A percentile compares a stretch with the other conserved stretches of the same genome.
phyloP scores from a whole-genome alignment of 148 eudicot species.

The Amaranthus cruentus region DNA sequence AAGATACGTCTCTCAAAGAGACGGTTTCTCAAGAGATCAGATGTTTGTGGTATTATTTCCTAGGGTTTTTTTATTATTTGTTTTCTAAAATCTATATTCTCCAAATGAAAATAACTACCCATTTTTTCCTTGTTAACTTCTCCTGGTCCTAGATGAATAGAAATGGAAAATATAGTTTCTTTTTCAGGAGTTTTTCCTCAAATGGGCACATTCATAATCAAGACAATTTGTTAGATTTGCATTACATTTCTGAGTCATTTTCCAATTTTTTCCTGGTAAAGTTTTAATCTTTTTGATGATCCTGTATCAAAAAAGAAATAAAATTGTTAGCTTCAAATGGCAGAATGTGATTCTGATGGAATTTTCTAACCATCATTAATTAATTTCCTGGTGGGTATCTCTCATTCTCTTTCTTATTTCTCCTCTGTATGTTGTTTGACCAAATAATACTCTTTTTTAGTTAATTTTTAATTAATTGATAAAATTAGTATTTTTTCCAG shows the following conservation, averaged over 20 bases:
- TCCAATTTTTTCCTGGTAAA: neutral
- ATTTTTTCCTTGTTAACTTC: neutral
- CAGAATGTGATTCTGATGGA: slow-evolving; percentile 29
- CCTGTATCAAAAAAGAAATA: no score
- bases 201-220: no score
- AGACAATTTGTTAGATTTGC: no score
- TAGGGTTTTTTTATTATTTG: neutral
- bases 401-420: neutral
- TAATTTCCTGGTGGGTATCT: slow-evolving; percentile 17
- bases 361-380: slow-evolving; percentile 8
- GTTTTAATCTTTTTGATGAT: no score
- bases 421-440: slow-evolving; percentile 1
- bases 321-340: slow-evolving; percentile 13
- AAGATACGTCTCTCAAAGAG: no score
- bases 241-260: neutral
- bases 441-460: neutral
- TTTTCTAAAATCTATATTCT: neutral
- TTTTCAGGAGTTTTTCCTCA: no score
- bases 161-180: neutral
- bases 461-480: neutral
- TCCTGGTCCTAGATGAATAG: neutral
- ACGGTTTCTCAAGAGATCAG: no score
- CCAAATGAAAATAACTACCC: neutral
- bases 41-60: no score
- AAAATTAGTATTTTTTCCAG: slow-evolving; percentile 2